Evolutionary conservation across 768 basidiomycete species (phyloP), one percentile per base, ranked within the genome.

Genomic region (Aureoboletus auriporus): DNA sequence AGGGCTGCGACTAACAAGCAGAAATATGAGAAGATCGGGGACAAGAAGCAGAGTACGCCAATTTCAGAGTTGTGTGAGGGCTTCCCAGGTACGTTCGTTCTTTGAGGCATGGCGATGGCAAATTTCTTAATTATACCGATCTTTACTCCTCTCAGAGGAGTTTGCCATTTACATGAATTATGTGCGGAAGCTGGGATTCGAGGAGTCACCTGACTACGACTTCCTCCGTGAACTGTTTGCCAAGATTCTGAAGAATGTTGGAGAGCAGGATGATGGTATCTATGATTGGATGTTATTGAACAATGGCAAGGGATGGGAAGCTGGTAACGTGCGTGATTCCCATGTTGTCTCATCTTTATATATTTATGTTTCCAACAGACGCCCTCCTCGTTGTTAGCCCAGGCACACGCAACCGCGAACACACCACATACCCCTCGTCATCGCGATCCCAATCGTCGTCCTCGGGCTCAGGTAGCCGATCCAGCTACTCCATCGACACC

Each of bases 121-220:
- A 27, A 26, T 47, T 28, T 31, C 36, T 54, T 6, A n/a, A 37
- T 42, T 48, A 42, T 17, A 16, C 42, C 48, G 7, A 36, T 53
- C 38, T 34, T 43, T 27, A 41, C 37, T 42, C 38, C 34, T 36
- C 52, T 17, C 33, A 47, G 95, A 97, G 78, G 95, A 98, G 62
- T 97, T 99, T 63, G 83, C 85, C 16, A 98, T 98, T 57, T 99
- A 98, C 71, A 93, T 99, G 84, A 97, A 96, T 72, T 99, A 99
- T 58, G 95, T 99, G 39, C 90, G 95, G 42, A 98, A 96, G 69
- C 78, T 99, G 50, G 95, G 94, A 26, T 99, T 98, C 62, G 96
- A 98, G 65, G 95, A 99, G 69, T 82, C 82, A 23, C 95, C 95
- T 3, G 95, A 99, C 69, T 99, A 99, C 56, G 95, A 99, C 61